phyloP scores from a whole-genome alignment of 192 early-diverging fungal genomes.

The Coemansia sp. region DNA sequence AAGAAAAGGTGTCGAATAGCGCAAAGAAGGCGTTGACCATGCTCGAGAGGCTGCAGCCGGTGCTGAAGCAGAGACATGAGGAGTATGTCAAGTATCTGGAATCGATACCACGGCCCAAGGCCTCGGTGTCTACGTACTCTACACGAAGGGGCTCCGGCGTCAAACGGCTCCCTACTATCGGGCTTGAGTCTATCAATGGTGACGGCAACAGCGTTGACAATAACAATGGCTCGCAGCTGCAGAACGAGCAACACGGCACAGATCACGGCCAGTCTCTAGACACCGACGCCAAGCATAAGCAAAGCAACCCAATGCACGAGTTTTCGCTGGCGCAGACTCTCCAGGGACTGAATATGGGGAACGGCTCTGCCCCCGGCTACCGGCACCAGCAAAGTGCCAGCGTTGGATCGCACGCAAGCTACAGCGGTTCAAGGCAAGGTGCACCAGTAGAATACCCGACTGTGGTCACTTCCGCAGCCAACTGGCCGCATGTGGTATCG shows the following conservation, averaged over 20 bases:
- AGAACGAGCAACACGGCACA: background rate
- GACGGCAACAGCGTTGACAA: background rate
- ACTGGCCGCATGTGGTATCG: background rate
- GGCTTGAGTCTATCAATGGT: background rate
- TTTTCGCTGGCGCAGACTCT: constrained; percentile 43
- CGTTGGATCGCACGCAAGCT: background rate
- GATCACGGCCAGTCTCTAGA: background rate
- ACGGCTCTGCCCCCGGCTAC: background rate
- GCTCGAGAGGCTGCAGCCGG: constrained; percentile 61
- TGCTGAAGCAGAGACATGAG: constrained; percentile 57
- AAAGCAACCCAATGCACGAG: constrained; percentile 22
- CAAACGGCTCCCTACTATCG: constrained; percentile 11
- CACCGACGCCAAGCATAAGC: background rate
- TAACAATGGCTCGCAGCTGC: background rate
- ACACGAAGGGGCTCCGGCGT: constrained; percentile 16
- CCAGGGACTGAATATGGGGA: constrained; percentile 21
- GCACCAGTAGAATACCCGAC: constrained; percentile 24
- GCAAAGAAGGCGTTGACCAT: constrained; percentile 59
- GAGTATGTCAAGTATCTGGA: constrained; percentile 52
- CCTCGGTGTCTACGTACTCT: constrained; percentile 35
- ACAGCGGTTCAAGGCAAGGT: constrained; percentile 1
- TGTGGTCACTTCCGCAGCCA: constrained; percentile 1
- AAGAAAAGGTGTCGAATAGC: constrained; percentile 41
- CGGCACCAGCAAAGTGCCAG: background rate
- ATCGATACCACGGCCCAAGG: constrained; percentile 30